These are phyloP conservation scores for Piper betle DNA, from an alignment of 164 flowering plant species.

Conservation along the genomic window DNA sequence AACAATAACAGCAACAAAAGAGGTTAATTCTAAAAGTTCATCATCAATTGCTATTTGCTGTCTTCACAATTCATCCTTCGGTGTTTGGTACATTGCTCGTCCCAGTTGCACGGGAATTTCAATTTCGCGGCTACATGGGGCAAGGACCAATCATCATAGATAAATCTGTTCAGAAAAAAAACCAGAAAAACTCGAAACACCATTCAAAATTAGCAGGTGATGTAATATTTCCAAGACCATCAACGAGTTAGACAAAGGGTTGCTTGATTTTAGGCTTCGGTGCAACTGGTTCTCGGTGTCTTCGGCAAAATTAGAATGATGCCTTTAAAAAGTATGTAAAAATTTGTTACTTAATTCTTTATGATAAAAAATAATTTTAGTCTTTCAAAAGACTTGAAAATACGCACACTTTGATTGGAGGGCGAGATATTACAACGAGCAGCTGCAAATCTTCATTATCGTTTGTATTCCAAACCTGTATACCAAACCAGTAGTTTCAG, in stretches of 20 bases:
- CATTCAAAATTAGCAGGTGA: not conserved
- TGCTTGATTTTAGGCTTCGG: too few species aligned
- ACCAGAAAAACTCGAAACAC: not conserved
- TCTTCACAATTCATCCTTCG: conserved; percentile 69
- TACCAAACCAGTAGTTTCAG: not conserved
- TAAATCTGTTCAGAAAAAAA: conserved; percentile 39
- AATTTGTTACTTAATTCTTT: not conserved
- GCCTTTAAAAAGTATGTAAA: too few species aligned
- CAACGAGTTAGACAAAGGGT: too few species aligned
- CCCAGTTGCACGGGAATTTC: conserved; percentile 87
- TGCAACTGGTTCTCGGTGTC: too few species aligned
- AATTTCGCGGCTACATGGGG: conserved; percentile 81
- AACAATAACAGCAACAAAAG: too few species aligned
- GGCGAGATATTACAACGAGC: conserved; percentile 78
- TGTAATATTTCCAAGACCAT: too few species aligned
- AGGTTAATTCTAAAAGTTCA: not conserved
- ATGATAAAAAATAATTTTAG: not conserved
- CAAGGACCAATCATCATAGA: conserved; percentile 77
- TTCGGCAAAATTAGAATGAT: too few species aligned
- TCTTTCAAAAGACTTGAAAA: not conserved
- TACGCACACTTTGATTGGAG: conserved; percentile 83
- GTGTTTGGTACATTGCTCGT: conserved; percentile 44
- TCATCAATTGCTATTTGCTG: not conserved
- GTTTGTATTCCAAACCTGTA: conserved; percentile 73
- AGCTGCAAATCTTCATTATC: conserved; percentile 67